Evolutionary conservation across 768 basidiomycete species (phyloP), one percentile per base, ranked within the genome.

Genomic region (Mycena belliarum): DNA sequence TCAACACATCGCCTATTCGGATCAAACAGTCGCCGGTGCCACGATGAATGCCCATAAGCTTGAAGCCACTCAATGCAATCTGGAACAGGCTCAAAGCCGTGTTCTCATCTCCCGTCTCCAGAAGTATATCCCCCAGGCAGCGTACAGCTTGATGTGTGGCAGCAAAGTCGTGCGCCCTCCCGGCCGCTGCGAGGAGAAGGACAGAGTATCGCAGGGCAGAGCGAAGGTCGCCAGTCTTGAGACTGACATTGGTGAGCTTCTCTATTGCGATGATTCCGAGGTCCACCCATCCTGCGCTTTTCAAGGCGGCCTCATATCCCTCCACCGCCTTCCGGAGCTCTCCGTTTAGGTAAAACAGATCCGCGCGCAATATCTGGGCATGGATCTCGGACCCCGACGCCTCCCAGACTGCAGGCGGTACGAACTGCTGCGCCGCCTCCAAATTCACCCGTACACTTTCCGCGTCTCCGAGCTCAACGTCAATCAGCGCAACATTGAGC

Each of bases 121-220:
- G 14, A 15, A 23, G 51, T 23, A 57, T 40, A 21, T 57, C 56
- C 0, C 56, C 56, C 11, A 57, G 35, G 21, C 56, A 44, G 12
- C 56, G 56, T 14, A 57, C 16, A 14, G 56, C 32, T 20, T 57
- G 56, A 38, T 50, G 25, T n/a, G 43, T 57, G 25, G 42, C 33
- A 9, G 56, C 49, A 12, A 51, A 42, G 21, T 57, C 56, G 15
- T 43, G 33, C 20, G 56, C 9, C 20, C 28, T 50, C 18, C 6
- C 15, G 1, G 57, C 35, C 7, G 35, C 11, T 1, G 45, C 57
- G 4, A 58, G 38, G 8, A 51, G 38, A 28, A 47, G 57, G 0
- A 52, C 44, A 18, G 50, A 23, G 18, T 41, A 47, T 7, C 12
- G 25, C 43, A 51, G 23, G 9, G 44, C 37, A 25, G 45, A 41